Percentiles rank a stretch among this genome's conserved stretches.
phyloP scores from a whole-genome alignment of 805 yeast species.

The Starmerella stellata region DNA sequence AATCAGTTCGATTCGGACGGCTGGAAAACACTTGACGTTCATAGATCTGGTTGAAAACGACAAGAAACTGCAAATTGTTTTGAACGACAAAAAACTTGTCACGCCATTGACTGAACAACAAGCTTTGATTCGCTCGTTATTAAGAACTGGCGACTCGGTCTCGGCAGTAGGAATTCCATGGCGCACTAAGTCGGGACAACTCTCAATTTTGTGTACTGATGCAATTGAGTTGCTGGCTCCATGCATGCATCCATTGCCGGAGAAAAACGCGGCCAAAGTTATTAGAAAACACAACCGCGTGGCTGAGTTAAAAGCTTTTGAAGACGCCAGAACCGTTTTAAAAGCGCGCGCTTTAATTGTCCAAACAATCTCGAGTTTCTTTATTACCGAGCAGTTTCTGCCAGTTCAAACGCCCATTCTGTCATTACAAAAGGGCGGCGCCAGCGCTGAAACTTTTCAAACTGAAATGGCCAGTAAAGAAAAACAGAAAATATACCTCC shows the following conservation, averaged over 20 bases:
- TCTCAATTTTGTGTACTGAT: constrained; percentile 43
- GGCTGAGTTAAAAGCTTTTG: constrained; percentile 51
- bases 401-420: constrained; percentile 85
- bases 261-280: constrained; percentile 35
- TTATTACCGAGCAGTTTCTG: constrained; percentile 33
- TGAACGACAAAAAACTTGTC: constrained; percentile 30
- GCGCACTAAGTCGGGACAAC: constrained; percentile 56
- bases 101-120: constrained; percentile 28
- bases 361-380: constrained; percentile 37
- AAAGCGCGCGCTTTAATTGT: constrained; percentile 39
- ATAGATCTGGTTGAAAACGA: constrained; percentile 45
- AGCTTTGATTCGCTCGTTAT: constrained; percentile 25
- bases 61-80: constrained; percentile 40
- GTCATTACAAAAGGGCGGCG: constrained; percentile 58
- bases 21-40: constrained; percentile 55
- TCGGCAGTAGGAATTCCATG: constrained; percentile 55
- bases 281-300: constrained; percentile 51
- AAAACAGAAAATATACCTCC: constrained; percentile 33
- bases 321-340: constrained; percentile 31
- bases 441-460: constrained; percentile 73
- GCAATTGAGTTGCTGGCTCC: constrained; percentile 45
- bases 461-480: constrained; percentile 28
- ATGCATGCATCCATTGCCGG: constrained; percentile 53
- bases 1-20: constrained; percentile 36
- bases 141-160: constrained; percentile 59